Conservation (phyloP, 345 rosid species). For the Luvunga scandens region DNA sequence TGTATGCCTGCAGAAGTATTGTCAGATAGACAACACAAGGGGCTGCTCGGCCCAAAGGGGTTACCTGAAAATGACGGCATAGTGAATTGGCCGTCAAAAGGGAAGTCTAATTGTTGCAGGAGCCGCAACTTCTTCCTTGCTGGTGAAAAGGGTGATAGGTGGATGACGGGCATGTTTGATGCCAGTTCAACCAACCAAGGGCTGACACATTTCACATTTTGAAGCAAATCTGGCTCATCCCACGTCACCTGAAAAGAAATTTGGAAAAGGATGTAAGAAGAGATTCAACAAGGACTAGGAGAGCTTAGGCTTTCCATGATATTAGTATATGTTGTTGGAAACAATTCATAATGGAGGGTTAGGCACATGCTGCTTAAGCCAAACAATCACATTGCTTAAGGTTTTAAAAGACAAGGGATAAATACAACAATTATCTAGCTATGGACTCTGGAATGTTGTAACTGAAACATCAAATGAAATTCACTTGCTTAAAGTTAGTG, state of each 20-base stretch:
- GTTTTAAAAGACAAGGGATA: not conserved
- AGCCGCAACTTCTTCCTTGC: constrained; percentile 73
- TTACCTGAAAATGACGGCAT: constrained; percentile 57
- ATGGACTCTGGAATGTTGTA: not conserved
- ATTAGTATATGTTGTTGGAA: not conserved
- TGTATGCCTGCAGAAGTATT: constrained; percentile 94
- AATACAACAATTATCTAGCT: not conserved
- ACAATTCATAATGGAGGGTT: not conserved
- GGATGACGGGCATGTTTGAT: constrained; percentile 69
- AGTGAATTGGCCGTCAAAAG: constrained; percentile 49
- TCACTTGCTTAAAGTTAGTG: not conserved
- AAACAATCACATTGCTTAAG: not conserved
- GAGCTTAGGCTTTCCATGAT: constrained; percentile 1
- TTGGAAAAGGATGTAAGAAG: not conserved
- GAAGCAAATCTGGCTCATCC: constrained; percentile 97
- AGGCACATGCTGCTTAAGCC: not conserved
- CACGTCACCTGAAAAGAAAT: constrained; percentile 64
- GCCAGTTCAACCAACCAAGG: constrained; percentile 97
- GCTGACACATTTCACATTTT: constrained; percentile 79
- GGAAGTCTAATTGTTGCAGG: constrained; percentile 60
- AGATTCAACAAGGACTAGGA: not conserved
- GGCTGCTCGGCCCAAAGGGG: constrained; percentile 45
- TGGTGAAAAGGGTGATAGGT: constrained; percentile 75
- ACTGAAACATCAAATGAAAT: not conserved
- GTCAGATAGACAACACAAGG: constrained; percentile 55